phyloP scores from a whole-genome alignment of 495 filamentous ascomycete species.

The Aspergillus ellipticus region DNA sequence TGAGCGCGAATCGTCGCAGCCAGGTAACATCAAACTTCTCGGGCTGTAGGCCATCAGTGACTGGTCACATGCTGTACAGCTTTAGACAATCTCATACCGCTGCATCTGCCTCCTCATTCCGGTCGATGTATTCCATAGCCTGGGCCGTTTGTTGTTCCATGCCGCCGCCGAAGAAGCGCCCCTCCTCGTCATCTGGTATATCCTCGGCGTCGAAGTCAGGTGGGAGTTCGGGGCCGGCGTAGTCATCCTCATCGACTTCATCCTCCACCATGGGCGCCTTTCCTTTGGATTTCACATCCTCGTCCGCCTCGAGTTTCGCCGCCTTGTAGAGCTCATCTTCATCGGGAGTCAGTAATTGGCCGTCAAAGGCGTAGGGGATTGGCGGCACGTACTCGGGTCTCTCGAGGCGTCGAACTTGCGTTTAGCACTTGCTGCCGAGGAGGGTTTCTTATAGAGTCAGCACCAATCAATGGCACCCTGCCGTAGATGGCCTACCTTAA shows the following conservation, averaged over 20 bases:
- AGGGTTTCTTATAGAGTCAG: slow-evolving; percentile 42
- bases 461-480: not conserved
- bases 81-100: slow-evolving; percentile 26
- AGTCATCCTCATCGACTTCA: slow-evolving; percentile 54
- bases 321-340: slow-evolving; percentile 77
- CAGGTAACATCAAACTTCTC: slow-evolving; percentile 83
- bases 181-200: slow-evolving; percentile 77
- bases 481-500: slow-evolving; percentile 57
- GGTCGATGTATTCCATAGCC: slow-evolving; percentile 87
- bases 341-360: slow-evolving; percentile 20
- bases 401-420: slow-evolving; percentile 70
- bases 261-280: slow-evolving; percentile 56
- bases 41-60: slow-evolving; percentile 29
- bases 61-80: not conserved
- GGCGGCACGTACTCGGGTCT: slow-evolving; percentile 61
- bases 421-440: slow-evolving; percentile 51
- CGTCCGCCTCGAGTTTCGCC: slow-evolving; percentile 62
- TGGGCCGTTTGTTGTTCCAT: slow-evolving; percentile 75
- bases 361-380: not conserved
- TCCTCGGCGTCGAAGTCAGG: slow-evolving; percentile 59
- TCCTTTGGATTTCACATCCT: slow-evolving; percentile 60
- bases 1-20: slow-evolving; percentile 76
- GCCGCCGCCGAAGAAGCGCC: slow-evolving; percentile 92
- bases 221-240: slow-evolving; percentile 66
- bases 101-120: slow-evolving; percentile 57